These are phyloP conservation scores for Blastocystis hominis DNA, from an alignment of 352 stramenopile species.

Conservation along the genomic window DNA sequence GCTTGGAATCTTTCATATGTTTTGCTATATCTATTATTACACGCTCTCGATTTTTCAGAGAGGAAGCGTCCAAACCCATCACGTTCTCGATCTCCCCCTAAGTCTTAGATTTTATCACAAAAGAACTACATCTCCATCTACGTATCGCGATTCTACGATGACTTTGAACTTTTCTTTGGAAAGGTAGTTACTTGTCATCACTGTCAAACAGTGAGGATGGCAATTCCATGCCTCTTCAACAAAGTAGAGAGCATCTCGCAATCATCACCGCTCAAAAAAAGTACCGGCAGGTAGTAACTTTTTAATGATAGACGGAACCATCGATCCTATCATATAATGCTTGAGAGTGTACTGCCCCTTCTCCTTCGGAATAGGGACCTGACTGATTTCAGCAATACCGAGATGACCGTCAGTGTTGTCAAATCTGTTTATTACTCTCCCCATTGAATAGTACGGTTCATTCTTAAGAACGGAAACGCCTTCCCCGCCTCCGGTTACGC, in stretches of 20 bases:
- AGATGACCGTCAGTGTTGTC: constrained; percentile 49
- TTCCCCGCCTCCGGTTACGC: constrained; percentile 42
- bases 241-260: constrained; percentile 3
- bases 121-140: neutral
- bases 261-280: neutral
- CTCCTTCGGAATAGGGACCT: neutral
- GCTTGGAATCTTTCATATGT: neutral
- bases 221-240: constrained; percentile 53
- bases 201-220: constrained; percentile 50
- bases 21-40: constrained; percentile 53
- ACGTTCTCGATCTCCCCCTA: constrained; percentile 38
- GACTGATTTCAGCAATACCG: constrained; percentile 27
- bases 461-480: constrained; percentile 52
- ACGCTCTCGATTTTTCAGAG: constrained; percentile 40
- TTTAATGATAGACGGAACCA: constrained; percentile 20
- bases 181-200: constrained; percentile 22
- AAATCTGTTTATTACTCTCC: constrained; percentile 4
- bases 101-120: neutral
- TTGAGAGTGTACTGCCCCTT: constrained; percentile 55
- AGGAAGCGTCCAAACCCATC: neutral
- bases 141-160: constrained; percentile 17
- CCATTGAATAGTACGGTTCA: neutral
- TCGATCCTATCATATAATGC: constrained; percentile 46
- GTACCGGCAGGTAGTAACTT: neutral
- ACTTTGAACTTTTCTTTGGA: constrained; percentile 31